phyloP scores from a whole-genome alignment of 306 rosid species.

The Acacia acuminata region DNA sequence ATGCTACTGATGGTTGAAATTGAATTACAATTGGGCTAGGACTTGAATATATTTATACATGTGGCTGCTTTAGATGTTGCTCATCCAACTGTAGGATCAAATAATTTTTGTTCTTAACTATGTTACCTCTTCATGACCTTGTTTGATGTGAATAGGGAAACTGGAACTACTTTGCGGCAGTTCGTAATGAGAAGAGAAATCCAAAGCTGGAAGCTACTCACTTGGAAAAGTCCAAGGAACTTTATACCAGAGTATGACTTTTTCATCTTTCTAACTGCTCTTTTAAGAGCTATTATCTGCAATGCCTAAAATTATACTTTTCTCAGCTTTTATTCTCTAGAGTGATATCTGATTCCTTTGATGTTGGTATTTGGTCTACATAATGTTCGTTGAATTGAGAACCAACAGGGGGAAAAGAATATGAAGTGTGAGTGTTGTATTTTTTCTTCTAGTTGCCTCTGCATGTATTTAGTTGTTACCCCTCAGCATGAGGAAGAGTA shows the following conservation, averaged over 20 bases:
- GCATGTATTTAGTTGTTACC: background rate
- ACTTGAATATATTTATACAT: constrained; percentile 9
- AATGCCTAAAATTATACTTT: constrained; percentile 6
- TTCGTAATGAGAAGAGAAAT: constrained; percentile 96
- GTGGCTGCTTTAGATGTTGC: constrained; percentile 22
- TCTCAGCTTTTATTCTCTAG: constrained; percentile 24
- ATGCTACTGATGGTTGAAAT: background rate
- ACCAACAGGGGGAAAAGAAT: background rate
- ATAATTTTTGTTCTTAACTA: background rate
- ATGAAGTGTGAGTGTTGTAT: background rate
- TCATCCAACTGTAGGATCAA: constrained; percentile 9
- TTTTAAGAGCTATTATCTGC: constrained; percentile 20
- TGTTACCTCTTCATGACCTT: constrained; percentile 31
- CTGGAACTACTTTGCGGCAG: constrained; percentile 99
- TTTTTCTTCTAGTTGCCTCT: background rate
- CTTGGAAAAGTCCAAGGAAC: constrained; percentile 96
- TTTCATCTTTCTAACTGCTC: constrained; percentile 22
- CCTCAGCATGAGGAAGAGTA: constrained; percentile 17
- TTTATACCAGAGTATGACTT: constrained; percentile 67
- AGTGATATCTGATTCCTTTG: constrained; percentile 22
- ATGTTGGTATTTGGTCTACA: constrained; percentile 21
- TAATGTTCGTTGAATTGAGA: constrained; percentile 13
- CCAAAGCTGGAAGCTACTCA: constrained; percentile 99
- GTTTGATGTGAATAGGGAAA: constrained; percentile 70
- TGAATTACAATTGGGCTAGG: background rate